A percentile compares a stretch with the other conserved stretches of the same genome.
Conservation (phyloP, 192 early-diverging fungal genomes). For the Coemansia nantahalensis region DNA sequence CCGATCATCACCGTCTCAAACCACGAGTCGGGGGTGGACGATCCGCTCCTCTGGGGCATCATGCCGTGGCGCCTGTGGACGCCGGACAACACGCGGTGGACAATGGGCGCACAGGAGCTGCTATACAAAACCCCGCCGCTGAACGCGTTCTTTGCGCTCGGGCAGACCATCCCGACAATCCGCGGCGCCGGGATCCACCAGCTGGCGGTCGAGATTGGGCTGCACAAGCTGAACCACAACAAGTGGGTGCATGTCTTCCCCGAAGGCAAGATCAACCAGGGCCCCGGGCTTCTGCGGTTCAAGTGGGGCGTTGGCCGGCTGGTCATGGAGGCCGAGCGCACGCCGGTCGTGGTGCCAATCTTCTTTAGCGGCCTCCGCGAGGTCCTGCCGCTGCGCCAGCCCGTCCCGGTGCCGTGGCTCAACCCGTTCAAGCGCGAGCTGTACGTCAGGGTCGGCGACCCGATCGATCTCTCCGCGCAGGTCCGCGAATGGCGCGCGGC, state of each 20-base stretch:
- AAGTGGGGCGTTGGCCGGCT: constrained; percentile 88
- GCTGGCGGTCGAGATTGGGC: constrained; percentile 74
- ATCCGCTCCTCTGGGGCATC: constrained; percentile 73
- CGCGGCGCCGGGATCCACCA: constrained; percentile 86
- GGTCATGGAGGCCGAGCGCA: constrained; percentile 72
- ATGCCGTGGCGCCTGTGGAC: constrained; percentile 58
- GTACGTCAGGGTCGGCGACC: constrained; percentile 68
- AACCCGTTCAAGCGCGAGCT: constrained; percentile 56
- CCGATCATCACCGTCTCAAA: constrained; percentile 75
- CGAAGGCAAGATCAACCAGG: constrained; percentile 73
- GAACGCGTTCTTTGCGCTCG: constrained; percentile 68
- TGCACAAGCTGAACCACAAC: constrained; percentile 63
- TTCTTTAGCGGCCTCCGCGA: constrained; percentile 67
- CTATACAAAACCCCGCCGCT: constrained; percentile 66
- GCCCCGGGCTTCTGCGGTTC: constrained; percentile 49
- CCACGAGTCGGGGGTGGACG: constrained; percentile 71
- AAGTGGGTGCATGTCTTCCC: constrained; percentile 91
- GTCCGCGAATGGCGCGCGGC: constrained; percentile 53
- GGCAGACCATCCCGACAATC: constrained; percentile 79
- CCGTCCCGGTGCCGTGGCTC: constrained; percentile 31
- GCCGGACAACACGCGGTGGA: constrained; percentile 68
- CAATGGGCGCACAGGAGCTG: constrained; percentile 84
- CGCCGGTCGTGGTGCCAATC: constrained; percentile 70
- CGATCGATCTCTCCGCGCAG: constrained; percentile 65
- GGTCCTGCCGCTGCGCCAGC: constrained; percentile 57